These are phyloP conservation scores for Cochlearia excelsa DNA, from an alignment of 345 rosid genomes.

Conservation along the genomic window DNA sequence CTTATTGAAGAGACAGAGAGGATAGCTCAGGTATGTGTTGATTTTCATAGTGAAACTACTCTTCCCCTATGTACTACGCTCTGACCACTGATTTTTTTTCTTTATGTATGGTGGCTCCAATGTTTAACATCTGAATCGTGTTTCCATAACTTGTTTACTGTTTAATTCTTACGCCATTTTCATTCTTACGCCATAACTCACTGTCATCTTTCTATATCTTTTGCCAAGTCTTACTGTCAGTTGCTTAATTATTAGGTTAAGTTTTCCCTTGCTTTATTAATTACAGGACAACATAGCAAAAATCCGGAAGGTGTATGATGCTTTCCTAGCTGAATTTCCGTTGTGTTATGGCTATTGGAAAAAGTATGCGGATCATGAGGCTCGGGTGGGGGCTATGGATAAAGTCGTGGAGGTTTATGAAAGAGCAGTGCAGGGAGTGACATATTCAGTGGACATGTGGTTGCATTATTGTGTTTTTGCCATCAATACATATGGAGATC, in stretches of 20 bases:
- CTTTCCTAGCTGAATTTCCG: slow-evolving; percentile 89
- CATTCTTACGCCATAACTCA: background rate
- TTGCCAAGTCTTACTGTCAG: background rate
- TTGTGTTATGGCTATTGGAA: slow-evolving; percentile 99
- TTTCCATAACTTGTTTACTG: background rate
- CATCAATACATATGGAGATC: slow-evolving; percentile 83
- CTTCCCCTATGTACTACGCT: slow-evolving; percentile 2
- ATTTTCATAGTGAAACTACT: background rate
- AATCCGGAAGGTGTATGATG: slow-evolving; percentile 81
- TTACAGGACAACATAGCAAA: slow-evolving; percentile 78
- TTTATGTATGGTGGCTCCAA: background rate
- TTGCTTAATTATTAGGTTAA: slow-evolving; percentile 14
- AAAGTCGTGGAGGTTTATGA: slow-evolving; percentile 96
- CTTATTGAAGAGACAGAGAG: slow-evolving; percentile 90
- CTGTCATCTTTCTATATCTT: slow-evolving; percentile 4
- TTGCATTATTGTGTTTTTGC: slow-evolving; percentile 83
- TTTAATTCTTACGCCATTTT: background rate
- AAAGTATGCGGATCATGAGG: slow-evolving; percentile 97
- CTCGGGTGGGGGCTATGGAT: slow-evolving; percentile 79
- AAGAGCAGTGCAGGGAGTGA: slow-evolving; percentile 84
- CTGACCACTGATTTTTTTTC: background rate
- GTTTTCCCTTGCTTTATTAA: slow-evolving; percentile 9
- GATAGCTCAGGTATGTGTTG: slow-evolving; percentile 63
- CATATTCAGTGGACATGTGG: slow-evolving; percentile 99
- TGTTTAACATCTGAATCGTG: slow-evolving; percentile 3